A percentile compares a stretch with the other conserved stretches of the same genome.
phyloP scores from a whole-genome alignment of 2,329 filamentous ascomycete genomes.

The Sphaerulina musiva region DNA sequence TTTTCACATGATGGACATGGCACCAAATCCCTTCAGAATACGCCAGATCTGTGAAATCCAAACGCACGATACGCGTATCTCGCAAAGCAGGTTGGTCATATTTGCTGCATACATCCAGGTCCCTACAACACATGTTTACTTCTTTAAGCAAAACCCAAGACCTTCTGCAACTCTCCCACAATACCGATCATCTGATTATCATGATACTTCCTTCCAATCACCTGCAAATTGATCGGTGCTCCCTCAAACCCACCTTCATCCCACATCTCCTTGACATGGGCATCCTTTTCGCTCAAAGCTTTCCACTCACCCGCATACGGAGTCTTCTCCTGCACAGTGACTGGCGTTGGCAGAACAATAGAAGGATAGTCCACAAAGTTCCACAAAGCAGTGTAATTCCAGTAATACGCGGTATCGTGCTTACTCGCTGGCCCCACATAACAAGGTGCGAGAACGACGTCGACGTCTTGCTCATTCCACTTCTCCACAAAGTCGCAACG shows the following conservation, averaged over 20 bases:
- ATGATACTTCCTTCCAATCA: constrained; percentile 13
- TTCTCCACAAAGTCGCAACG: constrained; percentile 14
- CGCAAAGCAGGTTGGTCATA: not conserved
- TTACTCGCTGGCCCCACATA: constrained; percentile 16
- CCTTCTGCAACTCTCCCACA: constrained; percentile 13
- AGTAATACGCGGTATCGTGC: constrained; percentile 18
- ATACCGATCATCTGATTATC: constrained; percentile 19
- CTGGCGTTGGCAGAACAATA: constrained; percentile 15
- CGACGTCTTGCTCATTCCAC: constrained; percentile 18
- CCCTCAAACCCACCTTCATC: constrained; percentile 13
- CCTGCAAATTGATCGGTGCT: constrained; percentile 18
- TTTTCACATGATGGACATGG: no score
- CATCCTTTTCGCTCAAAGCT: constrained; percentile 14
- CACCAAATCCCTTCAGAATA: no score
- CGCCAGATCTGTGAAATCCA: no score
- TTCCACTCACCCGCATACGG: constrained; percentile 9
- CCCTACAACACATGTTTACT: not conserved
- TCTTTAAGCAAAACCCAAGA: constrained; percentile 9
- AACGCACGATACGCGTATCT: no score
- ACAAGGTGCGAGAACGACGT: constrained; percentile 19
- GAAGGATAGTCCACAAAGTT: constrained; percentile 21
- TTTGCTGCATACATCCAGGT: not conserved
- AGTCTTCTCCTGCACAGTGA: constrained; percentile 6
- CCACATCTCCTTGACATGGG: constrained; percentile 16
- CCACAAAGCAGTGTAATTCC: constrained; percentile 20